Evolutionary conservation across 306 rosid species (phyloP).

Genomic region (Glycine latifolia): DNA sequence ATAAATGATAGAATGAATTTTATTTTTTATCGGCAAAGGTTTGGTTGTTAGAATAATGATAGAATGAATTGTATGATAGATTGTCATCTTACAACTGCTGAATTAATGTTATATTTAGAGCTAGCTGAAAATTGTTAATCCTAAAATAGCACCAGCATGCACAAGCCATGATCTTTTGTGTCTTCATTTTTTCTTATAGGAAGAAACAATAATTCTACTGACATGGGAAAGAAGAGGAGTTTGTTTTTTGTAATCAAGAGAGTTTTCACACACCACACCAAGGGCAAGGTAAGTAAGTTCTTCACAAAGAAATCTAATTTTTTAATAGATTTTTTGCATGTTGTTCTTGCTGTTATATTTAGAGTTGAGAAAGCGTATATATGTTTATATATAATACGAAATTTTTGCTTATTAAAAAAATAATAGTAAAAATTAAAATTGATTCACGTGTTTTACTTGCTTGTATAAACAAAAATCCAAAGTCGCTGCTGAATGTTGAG

Average conservation of each 20-base stretch:
- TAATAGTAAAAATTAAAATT: no score
- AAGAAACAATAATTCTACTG: slow-evolving; percentile 78
- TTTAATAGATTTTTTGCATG: background rate
- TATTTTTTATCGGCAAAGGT: no score
- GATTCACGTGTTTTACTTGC: no score
- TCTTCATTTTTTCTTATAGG: slow-evolving; percentile 53
- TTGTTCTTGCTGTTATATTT: background rate
- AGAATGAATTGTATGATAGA: background rate
- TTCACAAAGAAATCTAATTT: slow-evolving; percentile 3
- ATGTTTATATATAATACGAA: no score
- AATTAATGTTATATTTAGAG: no score
- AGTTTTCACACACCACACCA: slow-evolving; percentile 81
- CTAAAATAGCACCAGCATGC: slow-evolving; percentile 16
- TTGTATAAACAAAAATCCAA: no score
- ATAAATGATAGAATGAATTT: background rate
- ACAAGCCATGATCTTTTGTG: slow-evolving; percentile 33
- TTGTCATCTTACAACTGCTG: no score
- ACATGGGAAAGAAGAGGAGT: slow-evolving; percentile 95
- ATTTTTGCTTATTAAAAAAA: no score
- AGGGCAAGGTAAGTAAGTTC: slow-evolving; percentile 63
- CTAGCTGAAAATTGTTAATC: background rate
- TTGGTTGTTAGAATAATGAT: no score
- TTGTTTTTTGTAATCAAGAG: slow-evolving; percentile 96
- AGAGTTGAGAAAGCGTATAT: no score
- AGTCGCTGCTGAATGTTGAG: background rate